These are phyloP conservation scores for Begonia masoniana DNA, from an alignment of 306 rosid species.

Conservation along the genomic window DNA sequence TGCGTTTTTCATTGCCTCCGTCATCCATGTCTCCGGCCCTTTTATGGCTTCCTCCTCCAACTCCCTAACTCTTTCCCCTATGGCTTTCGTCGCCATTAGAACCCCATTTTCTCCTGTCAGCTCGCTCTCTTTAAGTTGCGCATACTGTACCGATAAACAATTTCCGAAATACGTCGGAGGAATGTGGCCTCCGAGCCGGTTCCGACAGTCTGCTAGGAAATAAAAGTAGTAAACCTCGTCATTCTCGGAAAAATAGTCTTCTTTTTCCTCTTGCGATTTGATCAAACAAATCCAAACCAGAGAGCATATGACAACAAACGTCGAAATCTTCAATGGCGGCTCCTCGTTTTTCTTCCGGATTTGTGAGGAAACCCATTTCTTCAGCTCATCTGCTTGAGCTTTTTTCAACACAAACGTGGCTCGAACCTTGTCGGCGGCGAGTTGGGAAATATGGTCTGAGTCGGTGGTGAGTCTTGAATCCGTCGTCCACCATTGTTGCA, in stretches of 20 bases:
- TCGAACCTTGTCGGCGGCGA: conserved; percentile 3
- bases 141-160: neutral
- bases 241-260: neutral
- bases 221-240: conserved; percentile 14
- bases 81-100: neutral
- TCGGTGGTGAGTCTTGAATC: neutral
- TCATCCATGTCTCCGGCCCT: conserved; percentile 10
- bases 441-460: neutral
- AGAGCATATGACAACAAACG: conserved; percentile 18
- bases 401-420: conserved; percentile 10
- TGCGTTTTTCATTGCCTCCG: neutral
- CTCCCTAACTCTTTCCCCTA: conserved; percentile 4
- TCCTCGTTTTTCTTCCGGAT: neutral
- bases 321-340: neutral
- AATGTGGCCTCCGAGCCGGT: conserved; percentile 1
- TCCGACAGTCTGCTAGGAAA: conserved; percentile 32
- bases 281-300: conserved; percentile 20
- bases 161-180: conserved; percentile 19
- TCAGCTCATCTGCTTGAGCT: conserved; percentile 10
- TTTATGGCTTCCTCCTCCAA: conserved; percentile 1
- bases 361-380: conserved; percentile 4
- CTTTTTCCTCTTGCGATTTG: conserved; percentile 4
- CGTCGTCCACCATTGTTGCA: neutral
- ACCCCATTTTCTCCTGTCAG: neutral
- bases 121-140: neutral